Evolutionary conservation across 164 flowering plant species (phyloP), one percentile per base, ranked within the genome.

Genomic region (Piper longum): DNA sequence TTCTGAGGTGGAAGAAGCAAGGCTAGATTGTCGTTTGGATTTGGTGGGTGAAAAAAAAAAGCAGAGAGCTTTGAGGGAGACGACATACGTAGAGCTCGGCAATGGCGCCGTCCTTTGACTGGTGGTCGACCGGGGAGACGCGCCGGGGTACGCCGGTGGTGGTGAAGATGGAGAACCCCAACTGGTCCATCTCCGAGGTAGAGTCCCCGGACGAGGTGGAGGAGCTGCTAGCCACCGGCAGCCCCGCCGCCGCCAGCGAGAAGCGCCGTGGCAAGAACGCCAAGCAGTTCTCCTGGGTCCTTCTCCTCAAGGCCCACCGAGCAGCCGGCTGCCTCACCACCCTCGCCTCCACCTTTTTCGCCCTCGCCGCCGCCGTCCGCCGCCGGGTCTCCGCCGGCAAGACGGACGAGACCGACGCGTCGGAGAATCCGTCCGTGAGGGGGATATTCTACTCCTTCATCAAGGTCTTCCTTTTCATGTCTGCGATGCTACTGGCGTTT

Each of bases 271-370:
- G 85, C 60, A 88, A 85, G 61, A 93, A 93, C 72, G 99, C 99
- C 44, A 88, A 82, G 73, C 99, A 93, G 76, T 81, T 93, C 69
- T 90, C 99, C 0, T 90, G 97, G 97, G 97, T 93, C 41, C 85
- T 93, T 51, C 86, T 93, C 67, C 79, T 93, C 19, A 88, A 81
- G 65, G 98, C 98, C 64, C 96, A 93, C 76, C 74, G 77, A 39
- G 98, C 98, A 59, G 97, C 97, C 44, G 97, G 97, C 2, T 93
- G 97, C 65, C 68, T 90, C 1, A 74, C 99, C 52, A 90, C 88
- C 60, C 36, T 26, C 36, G 36, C 2, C 36, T 26, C 36, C 36
- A 26, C 36, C 36, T 1, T 26, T 2, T 26, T 26, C 36, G 36
- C 36, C 2, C 77, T 91, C 43, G 82, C 76, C 52, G 62, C 95